A percentile compares a stretch with the other conserved stretches of the same genome.
These are phyloP conservation scores for Mucor ambiguus DNA, from an alignment of 371 early-diverging fungal genomes.

Conservation along the genomic window DNA sequence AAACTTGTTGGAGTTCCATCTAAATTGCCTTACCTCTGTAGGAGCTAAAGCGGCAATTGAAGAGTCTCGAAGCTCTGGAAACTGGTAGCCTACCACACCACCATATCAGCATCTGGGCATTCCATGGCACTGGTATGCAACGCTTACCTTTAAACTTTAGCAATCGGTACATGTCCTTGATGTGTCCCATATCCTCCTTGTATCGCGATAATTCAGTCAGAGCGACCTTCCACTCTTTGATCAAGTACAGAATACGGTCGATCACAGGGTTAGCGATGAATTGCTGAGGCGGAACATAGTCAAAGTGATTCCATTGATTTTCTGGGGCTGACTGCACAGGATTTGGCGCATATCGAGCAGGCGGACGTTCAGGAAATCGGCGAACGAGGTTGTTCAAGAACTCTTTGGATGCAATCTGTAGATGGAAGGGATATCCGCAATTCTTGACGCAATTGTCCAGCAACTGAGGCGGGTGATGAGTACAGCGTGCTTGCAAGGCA, in stretches of 20 bases:
- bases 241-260: conserved; percentile 84
- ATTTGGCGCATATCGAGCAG: conserved; percentile 45
- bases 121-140: background rate
- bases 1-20: background rate
- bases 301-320: conserved; percentile 39
- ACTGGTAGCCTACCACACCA: conserved; percentile 70
- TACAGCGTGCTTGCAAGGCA: background rate
- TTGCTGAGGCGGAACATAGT: conserved; percentile 26
- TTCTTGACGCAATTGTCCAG: conserved; percentile 95
- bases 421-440: conserved; percentile 95
- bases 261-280: conserved; percentile 65
- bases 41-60: conserved; percentile 69
- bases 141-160: conserved; percentile 74
- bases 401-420: conserved; percentile 91
- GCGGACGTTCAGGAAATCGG: conserved; percentile 86
- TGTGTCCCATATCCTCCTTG: conserved; percentile 87
- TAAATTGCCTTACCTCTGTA: conserved; percentile 42
- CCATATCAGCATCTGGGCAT: background rate
- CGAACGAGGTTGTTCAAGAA: conserved; percentile 93
- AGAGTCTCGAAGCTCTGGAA: conserved; percentile 78
- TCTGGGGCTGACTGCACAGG: conserved; percentile 31
- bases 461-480: conserved; percentile 48
- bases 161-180: conserved; percentile 91
- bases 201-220: conserved; percentile 81
- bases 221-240: conserved; percentile 92